phyloP scores from a whole-genome alignment of 1,284 basidiomycete genomes.

The Apiotrichum gamsii region DNA sequence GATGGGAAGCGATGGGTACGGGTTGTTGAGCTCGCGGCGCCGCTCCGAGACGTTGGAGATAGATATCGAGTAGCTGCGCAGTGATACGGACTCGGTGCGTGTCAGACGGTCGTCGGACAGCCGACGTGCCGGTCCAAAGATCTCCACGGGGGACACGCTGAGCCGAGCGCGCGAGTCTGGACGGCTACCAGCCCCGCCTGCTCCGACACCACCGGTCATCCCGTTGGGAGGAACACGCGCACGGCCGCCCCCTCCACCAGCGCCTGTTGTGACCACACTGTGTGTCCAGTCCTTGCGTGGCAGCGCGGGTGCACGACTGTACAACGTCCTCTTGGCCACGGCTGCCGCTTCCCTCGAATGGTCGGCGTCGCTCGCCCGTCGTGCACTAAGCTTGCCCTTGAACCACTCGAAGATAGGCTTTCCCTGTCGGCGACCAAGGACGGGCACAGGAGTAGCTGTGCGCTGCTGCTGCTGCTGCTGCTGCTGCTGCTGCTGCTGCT shows the following conservation, averaged over 20 bases:
- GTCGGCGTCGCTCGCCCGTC: constrained; percentile 22
- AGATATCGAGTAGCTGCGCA: constrained; percentile 18
- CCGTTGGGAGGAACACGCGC: too few relatives aligned
- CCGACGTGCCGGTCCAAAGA: too few relatives aligned
- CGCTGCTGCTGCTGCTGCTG: background rate
- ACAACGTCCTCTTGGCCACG: background rate
- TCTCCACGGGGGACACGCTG: background rate
- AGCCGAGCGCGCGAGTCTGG: constrained; percentile 9
- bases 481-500: background rate
- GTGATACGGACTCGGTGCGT: constrained; percentile 41
- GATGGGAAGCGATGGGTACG: constrained; percentile 42
- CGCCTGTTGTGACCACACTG: too few relatives aligned
- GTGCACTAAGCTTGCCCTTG: constrained; percentile 62
- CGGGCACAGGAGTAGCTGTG: background rate
- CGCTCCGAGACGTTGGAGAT: constrained; percentile 19
- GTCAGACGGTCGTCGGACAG: too few relatives aligned
- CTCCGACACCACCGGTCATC: too few relatives aligned
- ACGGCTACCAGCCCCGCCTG: background rate
- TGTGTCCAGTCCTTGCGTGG: too few relatives aligned
- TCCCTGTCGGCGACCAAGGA: constrained; percentile 1
- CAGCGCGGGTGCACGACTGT: background rate
- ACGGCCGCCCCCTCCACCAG: too few relatives aligned
- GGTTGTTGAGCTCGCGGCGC: constrained; percentile 38
- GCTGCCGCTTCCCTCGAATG: constrained; percentile 35
- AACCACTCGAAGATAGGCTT: constrained; percentile 90